Conservation (phyloP, 805 yeast genomes). For the Lipomyces sp. region DNA sequence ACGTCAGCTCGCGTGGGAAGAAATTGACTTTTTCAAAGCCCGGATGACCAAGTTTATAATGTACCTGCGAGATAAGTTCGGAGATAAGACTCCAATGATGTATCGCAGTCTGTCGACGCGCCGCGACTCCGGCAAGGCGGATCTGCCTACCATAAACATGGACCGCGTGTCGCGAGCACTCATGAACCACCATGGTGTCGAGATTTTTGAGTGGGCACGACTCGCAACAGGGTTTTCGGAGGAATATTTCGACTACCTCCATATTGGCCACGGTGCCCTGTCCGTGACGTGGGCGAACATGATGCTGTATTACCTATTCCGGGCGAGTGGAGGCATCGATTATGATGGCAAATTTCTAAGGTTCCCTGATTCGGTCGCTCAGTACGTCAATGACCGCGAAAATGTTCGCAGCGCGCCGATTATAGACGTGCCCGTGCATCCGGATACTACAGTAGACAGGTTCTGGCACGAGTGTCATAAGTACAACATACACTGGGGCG, state of each 20-base stretch:
- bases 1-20: constrained; percentile 35
- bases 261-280: constrained; percentile 22
- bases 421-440: constrained; percentile 8
- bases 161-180: constrained; percentile 30
- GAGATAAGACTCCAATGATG: constrained; percentile 24
- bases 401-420: constrained; percentile 15
- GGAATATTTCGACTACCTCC: constrained; percentile 30
- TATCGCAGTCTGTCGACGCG: constrained; percentile 33
- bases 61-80: constrained; percentile 18
- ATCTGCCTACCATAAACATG: constrained; percentile 25
- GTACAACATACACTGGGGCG: constrained; percentile 30
- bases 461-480: constrained; percentile 31
- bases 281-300: constrained; percentile 26
- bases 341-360: constrained; percentile 16
- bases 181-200: constrained; percentile 20
- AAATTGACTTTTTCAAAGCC: constrained; percentile 28
- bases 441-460: constrained; percentile 11
- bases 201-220: constrained; percentile 34
- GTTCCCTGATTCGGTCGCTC: constrained; percentile 21
- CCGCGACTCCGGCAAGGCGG: constrained; percentile 19
- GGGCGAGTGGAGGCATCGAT: constrained; percentile 34
- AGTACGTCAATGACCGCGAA: constrained; percentile 20
- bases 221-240: constrained; percentile 24
- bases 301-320: constrained; percentile 30
- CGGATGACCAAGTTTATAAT: constrained; percentile 27